These are phyloP conservation scores for Truncatella angustata DNA, from an alignment of 2,329 filamentous ascomycete genomes.

Conservation along the genomic window DNA sequence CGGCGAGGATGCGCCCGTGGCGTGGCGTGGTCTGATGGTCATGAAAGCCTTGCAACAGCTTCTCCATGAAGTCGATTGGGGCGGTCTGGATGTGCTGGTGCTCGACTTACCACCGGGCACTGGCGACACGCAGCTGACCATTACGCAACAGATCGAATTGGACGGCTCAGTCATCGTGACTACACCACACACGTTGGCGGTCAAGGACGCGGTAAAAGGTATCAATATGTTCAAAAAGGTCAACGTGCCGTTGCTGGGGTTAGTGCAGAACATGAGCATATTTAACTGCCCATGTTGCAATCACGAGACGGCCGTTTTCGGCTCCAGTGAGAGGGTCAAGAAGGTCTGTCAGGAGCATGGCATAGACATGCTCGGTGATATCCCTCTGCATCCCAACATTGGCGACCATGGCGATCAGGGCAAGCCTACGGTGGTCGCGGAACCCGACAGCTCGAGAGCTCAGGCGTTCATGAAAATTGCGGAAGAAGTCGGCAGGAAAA, in stretches of 20 bases:
- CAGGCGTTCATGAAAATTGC: conserved; percentile 72
- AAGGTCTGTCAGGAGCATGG: conserved; percentile 69
- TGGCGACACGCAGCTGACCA: conserved; percentile 93
- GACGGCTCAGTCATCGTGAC: conserved; percentile 87
- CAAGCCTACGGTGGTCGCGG: conserved; percentile 84
- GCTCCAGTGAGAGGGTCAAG: conserved; percentile 61
- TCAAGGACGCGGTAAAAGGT: conserved; percentile 88
- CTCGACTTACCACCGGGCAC: conserved; percentile 92
- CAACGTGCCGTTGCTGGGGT: conserved; percentile 74
- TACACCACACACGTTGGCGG: conserved; percentile 88
- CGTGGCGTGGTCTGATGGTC: conserved; percentile 96
- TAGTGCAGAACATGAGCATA: conserved; percentile 90
- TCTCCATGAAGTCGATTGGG: conserved; percentile 94
- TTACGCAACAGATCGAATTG: conserved; percentile 88
- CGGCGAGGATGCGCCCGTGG: conserved; percentile 75
- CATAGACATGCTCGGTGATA: conserved; percentile 81
- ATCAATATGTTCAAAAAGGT: conserved; percentile 92
- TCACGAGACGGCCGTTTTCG: conserved; percentile 73
- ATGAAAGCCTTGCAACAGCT: conserved; percentile 97
- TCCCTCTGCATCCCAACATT: conserved; percentile 83
- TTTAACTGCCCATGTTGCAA: conserved; percentile 79
- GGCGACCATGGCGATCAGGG: conserved; percentile 85
- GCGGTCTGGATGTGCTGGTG: conserved; percentile 80
- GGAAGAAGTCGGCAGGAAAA: conserved; percentile 46
- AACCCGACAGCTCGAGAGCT: conserved; percentile 73